Conservation (phyloP, 1,284 basidiomycete species). For the Naganishia sp. region DNA sequence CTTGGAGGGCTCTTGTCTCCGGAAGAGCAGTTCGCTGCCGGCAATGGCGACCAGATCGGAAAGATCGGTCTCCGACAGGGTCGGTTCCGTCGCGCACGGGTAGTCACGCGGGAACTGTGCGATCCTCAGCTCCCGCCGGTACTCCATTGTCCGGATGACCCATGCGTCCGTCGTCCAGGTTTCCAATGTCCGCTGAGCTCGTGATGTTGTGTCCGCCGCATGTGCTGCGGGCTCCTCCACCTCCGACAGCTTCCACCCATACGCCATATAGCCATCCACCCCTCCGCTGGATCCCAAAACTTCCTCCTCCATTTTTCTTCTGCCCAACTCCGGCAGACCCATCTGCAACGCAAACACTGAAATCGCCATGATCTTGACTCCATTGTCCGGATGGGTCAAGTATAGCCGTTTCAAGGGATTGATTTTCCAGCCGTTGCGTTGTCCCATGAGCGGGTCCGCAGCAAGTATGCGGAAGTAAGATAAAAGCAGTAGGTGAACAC, state of each 20-base stretch:
- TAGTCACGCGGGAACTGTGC: not conserved
- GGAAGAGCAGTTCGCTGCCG: slow-evolving; percentile 12
- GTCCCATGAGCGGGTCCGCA: slow-evolving; percentile 68
- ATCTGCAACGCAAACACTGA: slow-evolving; percentile 72
- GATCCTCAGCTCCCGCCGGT: slow-evolving; percentile 4
- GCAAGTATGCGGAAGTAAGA: slow-evolving; percentile 76
- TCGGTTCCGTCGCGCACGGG: not conserved
- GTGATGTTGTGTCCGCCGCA: slow-evolving; percentile 57
- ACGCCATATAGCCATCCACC: slow-evolving; percentile 41
- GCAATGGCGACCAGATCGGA: slow-evolving; percentile 9
- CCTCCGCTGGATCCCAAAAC: slow-evolving; percentile 67
- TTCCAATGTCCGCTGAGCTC: slow-evolving; percentile 39
- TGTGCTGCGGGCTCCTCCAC: slow-evolving; percentile 54
- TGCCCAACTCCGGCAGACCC: slow-evolving; percentile 72
- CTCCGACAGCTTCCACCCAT: slow-evolving; percentile 36
- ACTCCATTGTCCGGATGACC: slow-evolving; percentile 18
- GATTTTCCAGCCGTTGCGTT: slow-evolving; percentile 66
- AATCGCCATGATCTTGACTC: slow-evolving; percentile 69
- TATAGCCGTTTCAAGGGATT: slow-evolving; percentile 55
- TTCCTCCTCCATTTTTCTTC: slow-evolving; percentile 65
- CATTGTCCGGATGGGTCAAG: slow-evolving; percentile 62
- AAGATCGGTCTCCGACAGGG: slow-evolving; percentile 11
- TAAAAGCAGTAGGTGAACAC: slow-evolving; percentile 69
- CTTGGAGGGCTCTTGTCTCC: not conserved
- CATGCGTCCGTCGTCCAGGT: slow-evolving; percentile 25